These are phyloP conservation scores for Starmerella stigmatis DNA, from an alignment of 805 yeast genomes.

Conservation along the genomic window DNA sequence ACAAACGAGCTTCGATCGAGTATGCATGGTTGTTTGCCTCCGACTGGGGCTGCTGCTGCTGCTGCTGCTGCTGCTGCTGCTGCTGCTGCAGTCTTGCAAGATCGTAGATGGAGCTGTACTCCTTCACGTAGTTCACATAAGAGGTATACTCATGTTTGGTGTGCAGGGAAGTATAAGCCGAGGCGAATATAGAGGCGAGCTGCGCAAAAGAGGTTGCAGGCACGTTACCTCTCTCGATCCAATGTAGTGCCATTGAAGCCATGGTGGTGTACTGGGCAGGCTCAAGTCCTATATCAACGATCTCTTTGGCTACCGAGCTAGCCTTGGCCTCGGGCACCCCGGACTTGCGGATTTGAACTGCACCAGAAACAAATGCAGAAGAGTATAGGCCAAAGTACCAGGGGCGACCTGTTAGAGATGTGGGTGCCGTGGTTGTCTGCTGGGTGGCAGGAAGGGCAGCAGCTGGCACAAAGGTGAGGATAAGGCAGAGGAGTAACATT, in stretches of 20 bases:
- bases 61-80: neutral
- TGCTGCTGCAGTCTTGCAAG: neutral
- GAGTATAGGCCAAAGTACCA: neutral
- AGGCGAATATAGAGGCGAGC: constrained; percentile 2
- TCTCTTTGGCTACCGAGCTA: constrained; percentile 7
- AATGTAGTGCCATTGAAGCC: constrained; percentile 1
- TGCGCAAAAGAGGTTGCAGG: neutral
- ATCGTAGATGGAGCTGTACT: constrained; percentile 3
- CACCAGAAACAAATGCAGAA: neutral
- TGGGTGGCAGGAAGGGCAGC: neutral
- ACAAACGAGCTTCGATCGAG: no score
- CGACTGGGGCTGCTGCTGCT: no score
- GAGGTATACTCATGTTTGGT: neutral
- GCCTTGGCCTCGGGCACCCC: constrained; percentile 1
- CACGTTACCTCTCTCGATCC: neutral
- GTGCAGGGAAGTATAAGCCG: constrained; percentile 12
- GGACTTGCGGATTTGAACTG: neutral
- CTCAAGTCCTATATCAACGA: constrained; percentile 3
- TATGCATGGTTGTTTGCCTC: no score
- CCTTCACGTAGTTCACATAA: constrained; percentile 2
- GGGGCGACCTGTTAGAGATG: neutral
- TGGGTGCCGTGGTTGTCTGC: neutral
- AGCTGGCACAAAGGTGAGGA: no score
- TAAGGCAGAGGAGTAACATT: no score
- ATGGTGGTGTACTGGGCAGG: constrained; percentile 7